A percentile compares a stretch with the other conserved stretches of the same genome.
These are phyloP conservation scores for Aegilops longissima DNA, from an alignment of 176 grass and related monocot genomes.

Conservation along the genomic window DNA sequence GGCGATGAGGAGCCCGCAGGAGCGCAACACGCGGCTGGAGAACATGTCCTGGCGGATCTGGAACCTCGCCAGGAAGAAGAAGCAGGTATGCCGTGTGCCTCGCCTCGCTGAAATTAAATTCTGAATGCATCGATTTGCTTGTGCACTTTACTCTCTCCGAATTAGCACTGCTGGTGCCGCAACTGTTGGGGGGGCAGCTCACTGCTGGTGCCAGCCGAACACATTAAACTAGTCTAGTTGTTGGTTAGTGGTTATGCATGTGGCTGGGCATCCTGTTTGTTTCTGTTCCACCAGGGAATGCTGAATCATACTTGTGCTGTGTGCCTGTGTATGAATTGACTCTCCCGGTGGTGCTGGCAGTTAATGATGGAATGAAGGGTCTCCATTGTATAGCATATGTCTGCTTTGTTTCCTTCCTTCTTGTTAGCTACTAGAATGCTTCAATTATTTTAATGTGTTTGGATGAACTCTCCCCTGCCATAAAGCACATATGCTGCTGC, in stretches of 20 bases:
- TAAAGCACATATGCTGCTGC: background rate
- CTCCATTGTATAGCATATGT: background rate
- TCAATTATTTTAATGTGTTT: background rate
- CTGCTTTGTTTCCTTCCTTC: background rate
- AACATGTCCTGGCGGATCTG: constrained; percentile 94
- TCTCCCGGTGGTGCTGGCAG: no score
- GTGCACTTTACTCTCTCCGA: no score
- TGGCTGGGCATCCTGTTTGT: no score
- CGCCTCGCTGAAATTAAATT: no score
- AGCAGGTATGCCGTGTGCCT: constrained; percentile 42
- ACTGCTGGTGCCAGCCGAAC: background rate
- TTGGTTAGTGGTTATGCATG: background rate
- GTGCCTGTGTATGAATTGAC: no score
- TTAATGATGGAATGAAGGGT: no score
- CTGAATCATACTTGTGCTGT: background rate
- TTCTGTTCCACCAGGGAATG: background rate
- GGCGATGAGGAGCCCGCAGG: constrained; percentile 62
- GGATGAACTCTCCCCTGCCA: background rate
- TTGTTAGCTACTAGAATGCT: background rate
- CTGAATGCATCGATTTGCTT: no score
- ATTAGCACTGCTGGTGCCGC: no score
- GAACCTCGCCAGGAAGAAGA: constrained; percentile 90
- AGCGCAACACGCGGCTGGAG: constrained; percentile 71
- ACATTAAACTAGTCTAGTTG: background rate
- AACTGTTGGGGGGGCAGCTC: no score